Percentiles rank a stretch among this genome's conserved stretches.
phyloP scores from a whole-genome alignment of 2,329 filamentous ascomycete genomes.

The Septoria petroselini region DNA sequence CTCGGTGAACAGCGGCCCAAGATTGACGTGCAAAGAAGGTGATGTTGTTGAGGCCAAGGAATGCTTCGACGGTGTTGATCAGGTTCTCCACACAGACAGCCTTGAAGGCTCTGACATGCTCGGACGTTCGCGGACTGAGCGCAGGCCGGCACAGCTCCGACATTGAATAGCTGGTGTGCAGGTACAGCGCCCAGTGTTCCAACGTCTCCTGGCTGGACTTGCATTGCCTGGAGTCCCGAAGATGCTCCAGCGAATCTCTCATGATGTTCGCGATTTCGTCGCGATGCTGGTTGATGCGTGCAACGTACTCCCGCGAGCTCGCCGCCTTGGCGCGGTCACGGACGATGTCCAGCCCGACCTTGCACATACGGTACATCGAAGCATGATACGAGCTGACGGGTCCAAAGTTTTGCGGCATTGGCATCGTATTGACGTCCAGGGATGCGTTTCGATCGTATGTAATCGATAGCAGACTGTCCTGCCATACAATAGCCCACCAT shows the following conservation, averaged over 20 bases:
- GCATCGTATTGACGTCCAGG: slow-evolving; percentile 49
- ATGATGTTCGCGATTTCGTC: slow-evolving; percentile 57
- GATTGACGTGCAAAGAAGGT: slow-evolving; percentile 41
- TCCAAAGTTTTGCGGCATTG: slow-evolving; percentile 37
- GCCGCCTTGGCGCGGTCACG: slow-evolving; percentile 55
- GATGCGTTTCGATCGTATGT: slow-evolving; percentile 61
- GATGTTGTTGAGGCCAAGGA: slow-evolving; percentile 57
- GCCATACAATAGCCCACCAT: slow-evolving; percentile 63
- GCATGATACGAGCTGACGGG: slow-evolving; percentile 57
- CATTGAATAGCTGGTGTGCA: slow-evolving; percentile 61
- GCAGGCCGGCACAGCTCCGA: slow-evolving; percentile 62
- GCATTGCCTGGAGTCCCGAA: slow-evolving; percentile 54
- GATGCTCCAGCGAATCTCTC: slow-evolving; percentile 56
- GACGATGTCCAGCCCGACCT: slow-evolving; percentile 59
- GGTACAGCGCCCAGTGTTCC: slow-evolving; percentile 58
- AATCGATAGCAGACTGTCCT: slow-evolving; percentile 61
- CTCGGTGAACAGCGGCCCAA: slow-evolving; percentile 38
- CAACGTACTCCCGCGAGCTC: slow-evolving; percentile 51
- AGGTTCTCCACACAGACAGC: slow-evolving; percentile 56
- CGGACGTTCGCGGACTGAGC: slow-evolving; percentile 52
- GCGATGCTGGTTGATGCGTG: slow-evolving; percentile 55
- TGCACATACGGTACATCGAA: slow-evolving; percentile 55
- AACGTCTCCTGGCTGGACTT: slow-evolving; percentile 53
- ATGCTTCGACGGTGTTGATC: slow-evolving; percentile 57
- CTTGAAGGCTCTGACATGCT: slow-evolving; percentile 49